Percentiles rank a stretch among this genome's conserved stretches.
Evolutionary conservation across 768 basidiomycete genomes (phyloP).

Genomic region (Neoboletus subvelutipes): DNA sequence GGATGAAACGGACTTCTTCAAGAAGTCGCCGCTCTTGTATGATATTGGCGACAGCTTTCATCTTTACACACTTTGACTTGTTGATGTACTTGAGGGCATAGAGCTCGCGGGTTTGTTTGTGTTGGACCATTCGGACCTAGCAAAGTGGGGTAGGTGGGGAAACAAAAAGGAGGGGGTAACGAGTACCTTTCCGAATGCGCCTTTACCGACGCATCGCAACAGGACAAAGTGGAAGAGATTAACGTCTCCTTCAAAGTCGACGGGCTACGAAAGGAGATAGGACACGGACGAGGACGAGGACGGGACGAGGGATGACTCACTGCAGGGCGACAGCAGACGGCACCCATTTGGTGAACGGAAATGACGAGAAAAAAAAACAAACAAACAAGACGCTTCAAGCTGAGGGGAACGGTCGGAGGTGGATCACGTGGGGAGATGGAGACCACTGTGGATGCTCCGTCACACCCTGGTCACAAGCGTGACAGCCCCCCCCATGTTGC

Average conservation of each 20-base stretch:
- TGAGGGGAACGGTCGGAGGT: not conserved
- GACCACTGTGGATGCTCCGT: not conserved
- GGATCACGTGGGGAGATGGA: constrained; percentile 17
- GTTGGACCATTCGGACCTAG: constrained; percentile 98
- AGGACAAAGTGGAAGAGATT: constrained; percentile 97
- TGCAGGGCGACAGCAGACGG: constrained; percentile 80
- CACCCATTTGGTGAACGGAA: constrained; percentile 53
- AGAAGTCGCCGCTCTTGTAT: constrained; percentile 93
- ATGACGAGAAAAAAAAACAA: constrained; percentile 13
- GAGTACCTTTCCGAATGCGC: constrained; percentile 93
- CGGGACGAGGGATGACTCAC: constrained; percentile 38
- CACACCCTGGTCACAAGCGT: not conserved
- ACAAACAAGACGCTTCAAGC: constrained; percentile 1
- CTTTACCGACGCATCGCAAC: constrained; percentile 94
- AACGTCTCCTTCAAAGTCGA: constrained; percentile 94
- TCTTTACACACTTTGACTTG: constrained; percentile 96
- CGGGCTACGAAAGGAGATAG: constrained; percentile 53
- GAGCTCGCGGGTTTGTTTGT: constrained; percentile 95
- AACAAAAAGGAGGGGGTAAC: not conserved
- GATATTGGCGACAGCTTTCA: constrained; percentile 97
- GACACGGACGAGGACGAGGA: not conserved
- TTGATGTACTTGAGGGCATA: constrained; percentile 99
- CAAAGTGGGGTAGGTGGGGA: constrained; percentile 13
- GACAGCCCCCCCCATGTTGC: constrained; percentile 6
- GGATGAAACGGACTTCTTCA: constrained; percentile 70